phyloP scores from a whole-genome alignment of 2,329 filamentous ascomycete species.

The Alternaria gaisen region DNA sequence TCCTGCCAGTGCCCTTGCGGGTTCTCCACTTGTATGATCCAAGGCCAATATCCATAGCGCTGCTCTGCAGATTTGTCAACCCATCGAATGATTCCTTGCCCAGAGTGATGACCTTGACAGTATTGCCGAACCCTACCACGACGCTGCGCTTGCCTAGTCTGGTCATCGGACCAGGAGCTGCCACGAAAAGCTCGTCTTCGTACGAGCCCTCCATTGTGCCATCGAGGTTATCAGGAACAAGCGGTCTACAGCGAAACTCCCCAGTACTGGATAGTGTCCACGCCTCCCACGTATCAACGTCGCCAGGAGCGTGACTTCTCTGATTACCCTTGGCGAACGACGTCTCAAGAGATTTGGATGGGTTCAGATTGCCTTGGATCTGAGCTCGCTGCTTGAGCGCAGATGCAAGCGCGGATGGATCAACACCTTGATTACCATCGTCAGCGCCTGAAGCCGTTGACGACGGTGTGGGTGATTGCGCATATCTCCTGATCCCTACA shows the following conservation, averaged over 20 bases:
- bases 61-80: slow-evolving; percentile 16
- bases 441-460: slow-evolving; percentile 41
- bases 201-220: slow-evolving; percentile 19
- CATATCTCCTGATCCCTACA: slow-evolving; percentile 67
- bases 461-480: slow-evolving; percentile 38
- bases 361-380: slow-evolving; percentile 23
- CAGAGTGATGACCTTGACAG: slow-evolving; percentile 74
- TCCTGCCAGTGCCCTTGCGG: slow-evolving; percentile 22
- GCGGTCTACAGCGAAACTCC: slow-evolving; percentile 53
- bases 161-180: slow-evolving; percentile 70
- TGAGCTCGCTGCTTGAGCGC: slow-evolving; percentile 42
- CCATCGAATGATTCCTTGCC: slow-evolving; percentile 71
- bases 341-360: slow-evolving; percentile 12
- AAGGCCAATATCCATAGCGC: slow-evolving; percentile 19
- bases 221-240: slow-evolving; percentile 36
- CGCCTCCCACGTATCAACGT: slow-evolving; percentile 60
- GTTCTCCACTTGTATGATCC: slow-evolving; percentile 22
- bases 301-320: slow-evolving; percentile 16
- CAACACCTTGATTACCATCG: slow-evolving; percentile 22
- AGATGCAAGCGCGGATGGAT: slow-evolving; percentile 27
- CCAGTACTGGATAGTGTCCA: slow-evolving; percentile 62
- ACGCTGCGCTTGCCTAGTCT: slow-evolving; percentile 70
- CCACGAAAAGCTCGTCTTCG: slow-evolving; percentile 68
- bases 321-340: slow-evolving; percentile 12
- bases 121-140: slow-evolving; percentile 75